phyloP scores from a whole-genome alignment of 768 basidiomycete genomes.

The Scleroderma bovista region DNA sequence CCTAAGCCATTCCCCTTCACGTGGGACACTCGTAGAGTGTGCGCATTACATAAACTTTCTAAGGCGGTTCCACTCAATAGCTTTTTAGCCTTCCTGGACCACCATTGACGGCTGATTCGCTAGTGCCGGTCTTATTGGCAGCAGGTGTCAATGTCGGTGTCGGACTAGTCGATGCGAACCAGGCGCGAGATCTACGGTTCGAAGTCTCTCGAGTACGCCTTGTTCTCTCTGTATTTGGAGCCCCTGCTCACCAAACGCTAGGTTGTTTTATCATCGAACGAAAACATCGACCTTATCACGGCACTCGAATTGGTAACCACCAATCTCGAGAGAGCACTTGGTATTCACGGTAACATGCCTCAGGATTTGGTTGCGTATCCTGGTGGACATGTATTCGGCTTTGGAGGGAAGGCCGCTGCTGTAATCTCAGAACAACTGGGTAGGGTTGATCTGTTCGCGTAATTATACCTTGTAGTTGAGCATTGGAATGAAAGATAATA shows the following conservation, averaged over 20 bases:
- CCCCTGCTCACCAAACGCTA: constrained; percentile 8
- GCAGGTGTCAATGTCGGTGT: constrained; percentile 62
- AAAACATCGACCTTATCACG: constrained; percentile 28
- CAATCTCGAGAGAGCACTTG: constrained; percentile 40
- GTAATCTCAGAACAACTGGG: constrained; percentile 27
- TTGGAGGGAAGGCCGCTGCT: constrained; percentile 36
- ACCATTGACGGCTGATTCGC: constrained; percentile 54
- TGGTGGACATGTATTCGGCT: constrained; percentile 32
- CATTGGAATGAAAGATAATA: too few species aligned
- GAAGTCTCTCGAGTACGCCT: constrained; percentile 35
- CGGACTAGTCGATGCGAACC: constrained; percentile 35
- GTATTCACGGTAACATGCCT: constrained; percentile 24
- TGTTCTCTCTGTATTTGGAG: background rate
- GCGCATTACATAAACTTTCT: constrained; percentile 14
- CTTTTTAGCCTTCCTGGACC: constrained; percentile 55
- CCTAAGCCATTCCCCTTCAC: constrained; percentile 54
- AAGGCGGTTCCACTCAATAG: too few species aligned
- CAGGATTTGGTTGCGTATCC: constrained; percentile 35
- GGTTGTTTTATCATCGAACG: constrained; percentile 37
- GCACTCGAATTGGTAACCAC: constrained; percentile 34
- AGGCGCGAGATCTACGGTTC: constrained; percentile 32
- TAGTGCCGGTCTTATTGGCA: constrained; percentile 47
- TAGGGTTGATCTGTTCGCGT: constrained; percentile 16
- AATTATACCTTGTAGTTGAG: background rate
- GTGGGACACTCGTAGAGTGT: constrained; percentile 69